A percentile compares a stretch with the other conserved stretches of the same genome.
phyloP scores from a whole-genome alignment of 345 rosid genomes.

The Camelina laxa region DNA sequence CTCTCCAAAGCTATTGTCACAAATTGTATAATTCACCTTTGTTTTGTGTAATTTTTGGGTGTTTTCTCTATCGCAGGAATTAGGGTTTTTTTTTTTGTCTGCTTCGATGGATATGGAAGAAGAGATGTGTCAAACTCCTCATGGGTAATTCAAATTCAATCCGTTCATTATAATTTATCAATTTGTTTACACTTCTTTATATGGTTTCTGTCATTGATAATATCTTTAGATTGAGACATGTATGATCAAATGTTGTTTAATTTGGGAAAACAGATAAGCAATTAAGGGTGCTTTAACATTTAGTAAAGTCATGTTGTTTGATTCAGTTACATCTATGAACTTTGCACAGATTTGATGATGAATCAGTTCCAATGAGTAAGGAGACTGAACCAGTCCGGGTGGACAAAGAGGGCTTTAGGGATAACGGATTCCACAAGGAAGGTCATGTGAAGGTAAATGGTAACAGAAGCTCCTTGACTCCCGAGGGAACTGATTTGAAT shows the following conservation, averaged over 20 bases:
- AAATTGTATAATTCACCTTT: background rate
- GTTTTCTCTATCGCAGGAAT: slow-evolving; percentile 28
- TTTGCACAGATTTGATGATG: slow-evolving; percentile 34
- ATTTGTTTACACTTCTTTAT: slow-evolving; percentile 1
- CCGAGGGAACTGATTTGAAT: slow-evolving; percentile 40
- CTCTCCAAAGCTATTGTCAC: background rate
- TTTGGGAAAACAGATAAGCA: background rate
- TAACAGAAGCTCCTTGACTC: slow-evolving; percentile 39
- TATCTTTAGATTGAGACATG: background rate
- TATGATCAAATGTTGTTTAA: slow-evolving; percentile 11
- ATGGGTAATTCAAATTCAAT: slow-evolving; percentile 14
- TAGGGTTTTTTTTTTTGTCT: slow-evolving; percentile 23
- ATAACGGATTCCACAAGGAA: slow-evolving; percentile 32
- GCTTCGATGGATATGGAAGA: slow-evolving; percentile 35
- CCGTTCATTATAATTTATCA: background rate
- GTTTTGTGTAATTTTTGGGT: background rate
- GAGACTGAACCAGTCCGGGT: slow-evolving; percentile 17
- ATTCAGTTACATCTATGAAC: background rate
- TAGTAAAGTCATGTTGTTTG: slow-evolving; percentile 1
- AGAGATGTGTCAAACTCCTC: slow-evolving; percentile 29
- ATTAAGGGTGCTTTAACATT: background rate
- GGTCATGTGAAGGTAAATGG: slow-evolving; percentile 28
- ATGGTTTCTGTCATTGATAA: slow-evolving; percentile 9
- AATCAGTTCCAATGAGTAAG: slow-evolving; percentile 7
- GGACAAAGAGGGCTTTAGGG: slow-evolving; percentile 42